These are phyloP conservation scores for Fusarium chaquense DNA, from an alignment of 2,329 filamentous ascomycete species.

Conservation along the genomic window DNA sequence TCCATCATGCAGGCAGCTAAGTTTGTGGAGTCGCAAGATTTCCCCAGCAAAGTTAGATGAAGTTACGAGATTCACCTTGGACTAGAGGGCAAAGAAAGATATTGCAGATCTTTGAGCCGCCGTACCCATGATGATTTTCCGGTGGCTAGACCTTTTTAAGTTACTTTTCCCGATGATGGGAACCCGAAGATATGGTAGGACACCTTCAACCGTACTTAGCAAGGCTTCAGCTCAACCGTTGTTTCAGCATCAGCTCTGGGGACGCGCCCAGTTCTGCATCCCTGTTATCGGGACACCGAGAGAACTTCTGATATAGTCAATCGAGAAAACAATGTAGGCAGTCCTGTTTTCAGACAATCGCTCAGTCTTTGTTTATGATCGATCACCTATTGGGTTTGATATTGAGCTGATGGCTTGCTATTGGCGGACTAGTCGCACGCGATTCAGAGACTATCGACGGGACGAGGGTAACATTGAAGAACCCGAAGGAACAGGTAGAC, in stretches of 20 bases:
- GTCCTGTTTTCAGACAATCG: conserved; percentile 21
- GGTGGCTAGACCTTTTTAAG: conserved; percentile 26
- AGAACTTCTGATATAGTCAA: not conserved
- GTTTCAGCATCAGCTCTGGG: conserved; percentile 46
- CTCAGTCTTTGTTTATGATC: conserved; percentile 10
- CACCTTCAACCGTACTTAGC: conserved; percentile 21
- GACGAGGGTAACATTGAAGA: conserved; percentile 23
- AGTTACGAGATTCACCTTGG: conserved; percentile 1
- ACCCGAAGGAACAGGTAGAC: not conserved
- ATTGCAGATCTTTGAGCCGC: conserved; percentile 18
- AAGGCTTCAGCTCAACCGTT: conserved; percentile 31
- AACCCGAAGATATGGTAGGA: conserved; percentile 41
- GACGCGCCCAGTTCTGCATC: conserved; percentile 23
- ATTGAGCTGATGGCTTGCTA: conserved; percentile 14
- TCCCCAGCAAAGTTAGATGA: conserved; percentile 11
- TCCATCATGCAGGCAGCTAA: conserved; percentile 21
- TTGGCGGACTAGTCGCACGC: conserved; percentile 12
- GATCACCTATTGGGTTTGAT: not conserved
- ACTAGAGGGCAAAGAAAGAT: conserved; percentile 6
- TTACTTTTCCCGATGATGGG: conserved; percentile 18
- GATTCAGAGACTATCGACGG: conserved; percentile 8
- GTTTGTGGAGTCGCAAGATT: conserved; percentile 5
- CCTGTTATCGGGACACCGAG: conserved; percentile 12
- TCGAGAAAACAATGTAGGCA: conserved; percentile 5
- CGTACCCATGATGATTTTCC: conserved; percentile 10